phyloP scores from a whole-genome alignment of 2,329 filamentous ascomycete species.

The Paecilomyces sp. region DNA sequence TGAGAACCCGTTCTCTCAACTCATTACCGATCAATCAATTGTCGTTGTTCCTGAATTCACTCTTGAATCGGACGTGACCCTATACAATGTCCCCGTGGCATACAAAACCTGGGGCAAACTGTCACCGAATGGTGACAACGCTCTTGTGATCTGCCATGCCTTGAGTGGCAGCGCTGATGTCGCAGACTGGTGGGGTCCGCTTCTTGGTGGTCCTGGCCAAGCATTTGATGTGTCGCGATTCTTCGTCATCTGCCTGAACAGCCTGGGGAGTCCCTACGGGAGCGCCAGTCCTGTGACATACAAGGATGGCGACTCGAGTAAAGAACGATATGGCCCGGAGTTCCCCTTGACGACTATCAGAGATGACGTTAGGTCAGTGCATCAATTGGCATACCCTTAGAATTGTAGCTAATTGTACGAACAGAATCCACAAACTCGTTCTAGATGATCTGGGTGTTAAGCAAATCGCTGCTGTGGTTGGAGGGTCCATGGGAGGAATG shows the following conservation, averaged over 20 bases:
- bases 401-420: constrained; percentile 4
- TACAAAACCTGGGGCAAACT: constrained; percentile 58
- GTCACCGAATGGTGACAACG: constrained; percentile 52
- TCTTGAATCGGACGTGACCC: constrained; percentile 81
- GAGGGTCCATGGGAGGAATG: constrained; percentile 55
- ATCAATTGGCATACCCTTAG: not conserved
- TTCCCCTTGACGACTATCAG: constrained; percentile 93
- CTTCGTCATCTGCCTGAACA: constrained; percentile 49
- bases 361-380: constrained; percentile 81
- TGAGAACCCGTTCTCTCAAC: constrained; percentile 81
- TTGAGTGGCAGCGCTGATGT: constrained; percentile 50
- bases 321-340: constrained; percentile 83
- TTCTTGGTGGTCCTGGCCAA: constrained; percentile 46
- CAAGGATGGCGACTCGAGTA: constrained; percentile 68
- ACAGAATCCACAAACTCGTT: constrained; percentile 47
- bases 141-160: constrained; percentile 54
- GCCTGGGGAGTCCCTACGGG: constrained; percentile 49
- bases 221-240: constrained; percentile 48
- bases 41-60: constrained; percentile 83
- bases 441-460: constrained; percentile 48
- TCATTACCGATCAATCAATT: constrained; percentile 85
- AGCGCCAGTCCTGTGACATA: constrained; percentile 58
- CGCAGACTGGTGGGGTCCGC: constrained; percentile 50
- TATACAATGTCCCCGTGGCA: constrained; percentile 65
- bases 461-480: constrained; percentile 48